Base-by-base conservation (phyloP, 129 eudicot genomes). In the Flaveria robusta region DNA sequence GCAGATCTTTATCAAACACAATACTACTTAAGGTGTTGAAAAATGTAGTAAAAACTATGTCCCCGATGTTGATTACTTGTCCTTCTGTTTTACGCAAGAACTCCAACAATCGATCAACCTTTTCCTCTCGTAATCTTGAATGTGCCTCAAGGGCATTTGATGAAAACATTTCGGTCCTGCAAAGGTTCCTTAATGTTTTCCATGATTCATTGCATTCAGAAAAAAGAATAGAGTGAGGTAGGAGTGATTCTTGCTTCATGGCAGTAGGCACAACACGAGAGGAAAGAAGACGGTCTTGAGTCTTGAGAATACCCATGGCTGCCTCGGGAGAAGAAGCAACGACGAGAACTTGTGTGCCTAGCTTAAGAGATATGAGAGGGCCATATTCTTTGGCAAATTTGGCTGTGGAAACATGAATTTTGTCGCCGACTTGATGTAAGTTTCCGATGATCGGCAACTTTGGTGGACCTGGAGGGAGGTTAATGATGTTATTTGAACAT, bases 241-340 rank as follows among this genome's bases (percentile, higher is more conserved):
- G 65, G 4, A 76, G 19, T 6, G 45, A 29, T 47, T 62, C 4
- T 12, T 31, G 39, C 1, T 79, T 70, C 31, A 78, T 3, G 9
- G 63, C 74, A 1, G 72, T 37, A 1, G 86, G 83, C 31, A 65
- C 71, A 7, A 41, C 37, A 14, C 83, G 81, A 2, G 71, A 79
- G 3, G 83, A 77, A 58, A 82, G 68, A 29, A 39, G 3, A 22
- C 83, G 75, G 49, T 82, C 86, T 34, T 82, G 73, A 22, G 86
- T 77, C 76, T 82, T 82, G 79, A 77, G 83, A 62, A 82, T 72
- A 66, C 18, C 82, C 63, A 37, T 73, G 1, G 86, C 83, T 14
- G 81, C 79, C 23, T 56, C 83, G 2, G 86, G 83, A n/a, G 86
- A 82, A 0, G 86, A 77, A 20, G 71, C 86, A 9, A 77, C 86